Percentiles rank a stretch among this genome's conserved stretches.
Evolutionary conservation across 306 rosid genomes (phyloP).

Genomic region (Alnus glutinosa): DNA sequence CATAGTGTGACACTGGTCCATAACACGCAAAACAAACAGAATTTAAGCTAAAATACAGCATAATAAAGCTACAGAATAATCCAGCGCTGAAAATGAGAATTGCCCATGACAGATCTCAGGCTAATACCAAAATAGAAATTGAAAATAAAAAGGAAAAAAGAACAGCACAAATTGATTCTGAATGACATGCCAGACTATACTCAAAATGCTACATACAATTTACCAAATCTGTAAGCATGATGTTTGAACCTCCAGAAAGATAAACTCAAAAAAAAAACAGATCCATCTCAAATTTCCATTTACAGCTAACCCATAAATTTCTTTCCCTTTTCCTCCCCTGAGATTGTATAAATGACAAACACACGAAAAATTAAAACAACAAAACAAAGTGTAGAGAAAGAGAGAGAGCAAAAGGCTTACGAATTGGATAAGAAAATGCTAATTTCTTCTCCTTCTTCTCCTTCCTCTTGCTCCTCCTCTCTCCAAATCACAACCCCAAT

Average conservation of each 20-base stretch:
- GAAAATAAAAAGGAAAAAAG: conserved; percentile 1
- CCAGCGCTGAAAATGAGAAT: conserved; percentile 16
- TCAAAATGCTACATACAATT: conserved; percentile 31
- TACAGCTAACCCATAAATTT: conserved; percentile 24
- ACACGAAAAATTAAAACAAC: background rate
- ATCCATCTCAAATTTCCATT: conserved; percentile 24
- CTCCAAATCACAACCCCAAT: conserved; percentile 12
- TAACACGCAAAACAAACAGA: conserved; percentile 13
- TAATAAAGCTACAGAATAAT: conserved; percentile 14
- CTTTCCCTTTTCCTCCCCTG: conserved; percentile 1
- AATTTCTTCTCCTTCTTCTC: background rate
- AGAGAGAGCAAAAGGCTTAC: conserved; percentile 38
- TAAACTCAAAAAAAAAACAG: conserved; percentile 20
- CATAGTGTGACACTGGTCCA: conserved; percentile 16
- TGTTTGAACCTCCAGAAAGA: background rate
- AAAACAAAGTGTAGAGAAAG: background rate
- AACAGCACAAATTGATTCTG: conserved; percentile 7
- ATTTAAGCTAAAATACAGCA: background rate
- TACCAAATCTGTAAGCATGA: conserved; percentile 26
- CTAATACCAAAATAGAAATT: background rate
- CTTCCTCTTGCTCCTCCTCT: conserved; percentile 1
- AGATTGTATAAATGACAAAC: conserved; percentile 13
- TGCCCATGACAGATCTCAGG: conserved; percentile 30
- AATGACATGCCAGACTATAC: conserved; percentile 23
- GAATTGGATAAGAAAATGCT: conserved; percentile 35